phyloP scores from a whole-genome alignment of 495 filamentous ascomycete genomes.

The Talaromyces borbonicus region DNA sequence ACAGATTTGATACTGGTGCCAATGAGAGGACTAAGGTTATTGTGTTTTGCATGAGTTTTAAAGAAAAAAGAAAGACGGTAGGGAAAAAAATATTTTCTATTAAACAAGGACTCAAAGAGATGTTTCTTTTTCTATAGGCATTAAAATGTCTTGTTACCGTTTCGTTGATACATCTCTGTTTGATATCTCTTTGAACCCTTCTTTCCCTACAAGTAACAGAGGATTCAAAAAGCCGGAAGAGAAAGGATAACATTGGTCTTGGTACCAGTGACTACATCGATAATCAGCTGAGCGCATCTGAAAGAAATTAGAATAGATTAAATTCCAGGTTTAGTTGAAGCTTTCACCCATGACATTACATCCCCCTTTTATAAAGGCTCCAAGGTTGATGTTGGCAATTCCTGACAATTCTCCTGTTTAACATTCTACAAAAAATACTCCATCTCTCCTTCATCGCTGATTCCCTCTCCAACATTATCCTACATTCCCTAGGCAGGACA shows the following conservation, averaged over 20 bases:
- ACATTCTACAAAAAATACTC: background rate
- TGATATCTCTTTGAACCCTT: background rate
- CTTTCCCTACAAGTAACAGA: background rate
- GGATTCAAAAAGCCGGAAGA: background rate
- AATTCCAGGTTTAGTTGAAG: background rate
- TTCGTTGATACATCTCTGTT: background rate
- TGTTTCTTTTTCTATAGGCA: background rate
- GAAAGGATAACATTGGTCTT: background rate
- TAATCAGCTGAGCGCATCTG: background rate
- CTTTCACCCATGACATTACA: background rate
- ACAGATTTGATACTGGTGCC: background rate
- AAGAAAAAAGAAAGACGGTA: background rate
- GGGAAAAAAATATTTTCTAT: background rate
- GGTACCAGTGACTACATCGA: background rate
- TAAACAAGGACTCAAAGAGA: background rate
- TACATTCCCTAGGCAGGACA: background rate
- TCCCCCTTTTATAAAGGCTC: background rate
- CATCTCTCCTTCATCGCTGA: background rate
- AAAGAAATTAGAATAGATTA: background rate
- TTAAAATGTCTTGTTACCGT: background rate
- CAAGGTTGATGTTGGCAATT: background rate
- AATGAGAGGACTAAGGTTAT: background rate
- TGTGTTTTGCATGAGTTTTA: background rate
- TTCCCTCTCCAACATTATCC: background rate
- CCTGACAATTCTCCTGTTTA: background rate